phyloP scores from a whole-genome alignment of 345 rosid species.

The Pugionium cornutum region DNA sequence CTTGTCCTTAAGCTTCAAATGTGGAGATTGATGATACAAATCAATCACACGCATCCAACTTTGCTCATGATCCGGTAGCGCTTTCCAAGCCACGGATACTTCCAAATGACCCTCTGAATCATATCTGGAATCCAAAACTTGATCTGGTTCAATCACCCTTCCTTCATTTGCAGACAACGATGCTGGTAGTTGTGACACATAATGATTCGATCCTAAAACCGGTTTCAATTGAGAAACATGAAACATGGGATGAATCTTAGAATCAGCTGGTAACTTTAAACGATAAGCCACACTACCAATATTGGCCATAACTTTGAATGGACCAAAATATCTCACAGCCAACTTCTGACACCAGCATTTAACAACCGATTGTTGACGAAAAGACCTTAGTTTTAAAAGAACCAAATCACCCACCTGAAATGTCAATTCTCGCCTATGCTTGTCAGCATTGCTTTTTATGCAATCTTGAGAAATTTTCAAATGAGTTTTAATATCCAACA shows the following conservation, averaged over 20 bases:
- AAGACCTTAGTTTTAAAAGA: neutral
- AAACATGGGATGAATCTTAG: neutral
- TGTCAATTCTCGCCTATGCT: neutral
- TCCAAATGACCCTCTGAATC: too few relatives aligned
- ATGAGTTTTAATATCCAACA: neutral
- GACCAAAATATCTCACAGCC: neutral
- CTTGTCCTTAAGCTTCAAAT: too few relatives aligned
- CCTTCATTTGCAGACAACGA: too few relatives aligned
- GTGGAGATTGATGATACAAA: too few relatives aligned
- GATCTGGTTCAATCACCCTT: too few relatives aligned
- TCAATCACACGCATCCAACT: too few relatives aligned
- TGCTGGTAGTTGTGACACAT: too few relatives aligned
- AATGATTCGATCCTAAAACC: neutral
- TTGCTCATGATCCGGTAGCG: too few relatives aligned
- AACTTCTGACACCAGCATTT: neutral
- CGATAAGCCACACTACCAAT: neutral
- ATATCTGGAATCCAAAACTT: too few relatives aligned
- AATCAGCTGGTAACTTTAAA: neutral
- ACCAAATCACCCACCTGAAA: neutral
- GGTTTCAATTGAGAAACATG: conserved; percentile 1
- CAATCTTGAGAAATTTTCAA: neutral
- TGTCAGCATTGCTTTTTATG: neutral
- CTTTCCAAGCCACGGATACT: too few relatives aligned
- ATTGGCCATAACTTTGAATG: neutral
- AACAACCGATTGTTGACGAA: neutral